Percentiles rank a stretch among this genome's conserved stretches.
phyloP scores from a whole-genome alignment of 257 asterid genomes.

The Przewalskia tangutica region DNA sequence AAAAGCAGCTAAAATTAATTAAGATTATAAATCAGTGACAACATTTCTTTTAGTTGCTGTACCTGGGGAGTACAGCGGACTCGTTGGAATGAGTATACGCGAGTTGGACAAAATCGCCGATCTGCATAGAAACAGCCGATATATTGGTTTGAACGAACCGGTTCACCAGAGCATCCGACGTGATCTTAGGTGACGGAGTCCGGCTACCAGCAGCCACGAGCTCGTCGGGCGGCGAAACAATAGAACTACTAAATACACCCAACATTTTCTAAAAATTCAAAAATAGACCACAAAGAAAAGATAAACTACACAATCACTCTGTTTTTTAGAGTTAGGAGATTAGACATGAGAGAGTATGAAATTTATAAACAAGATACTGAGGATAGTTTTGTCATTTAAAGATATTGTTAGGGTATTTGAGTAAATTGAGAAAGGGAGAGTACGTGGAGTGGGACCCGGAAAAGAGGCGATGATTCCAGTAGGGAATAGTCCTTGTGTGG shows the following conservation, averaged over 20 bases:
- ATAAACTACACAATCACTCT: neutral
- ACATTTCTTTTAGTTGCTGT: neutral
- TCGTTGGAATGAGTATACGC: constrained; percentile 69
- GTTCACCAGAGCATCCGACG: constrained; percentile 68
- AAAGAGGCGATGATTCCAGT: constrained; percentile 39
- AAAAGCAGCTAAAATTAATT: too few relatives aligned
- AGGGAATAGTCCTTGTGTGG: constrained; percentile 7
- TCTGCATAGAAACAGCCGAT: constrained; percentile 65
- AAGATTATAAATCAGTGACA: neutral
- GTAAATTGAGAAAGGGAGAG: neutral
- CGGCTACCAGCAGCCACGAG: constrained; percentile 96
- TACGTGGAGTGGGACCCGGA: constrained; percentile 27
- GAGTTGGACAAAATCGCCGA: constrained; percentile 73
- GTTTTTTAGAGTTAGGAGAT: constrained; percentile 13
- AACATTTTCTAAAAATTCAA: constrained; percentile 30
- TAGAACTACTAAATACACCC: constrained; percentile 80
- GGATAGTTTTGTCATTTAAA: constrained; percentile 25
- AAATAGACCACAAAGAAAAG: neutral
- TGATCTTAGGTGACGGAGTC: constrained; percentile 93
- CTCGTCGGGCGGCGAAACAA: constrained; percentile 93
- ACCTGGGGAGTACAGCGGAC: constrained; percentile 75
- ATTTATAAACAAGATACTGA: constrained; percentile 35
- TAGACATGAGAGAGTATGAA: constrained; percentile 11
- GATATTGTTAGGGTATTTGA: neutral
- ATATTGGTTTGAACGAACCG: constrained; percentile 60